Evolutionary conservation across 2,329 filamentous ascomycete species (phyloP), one percentile per base, ranked within the genome.

Genomic region (Penicillium sp.): DNA sequence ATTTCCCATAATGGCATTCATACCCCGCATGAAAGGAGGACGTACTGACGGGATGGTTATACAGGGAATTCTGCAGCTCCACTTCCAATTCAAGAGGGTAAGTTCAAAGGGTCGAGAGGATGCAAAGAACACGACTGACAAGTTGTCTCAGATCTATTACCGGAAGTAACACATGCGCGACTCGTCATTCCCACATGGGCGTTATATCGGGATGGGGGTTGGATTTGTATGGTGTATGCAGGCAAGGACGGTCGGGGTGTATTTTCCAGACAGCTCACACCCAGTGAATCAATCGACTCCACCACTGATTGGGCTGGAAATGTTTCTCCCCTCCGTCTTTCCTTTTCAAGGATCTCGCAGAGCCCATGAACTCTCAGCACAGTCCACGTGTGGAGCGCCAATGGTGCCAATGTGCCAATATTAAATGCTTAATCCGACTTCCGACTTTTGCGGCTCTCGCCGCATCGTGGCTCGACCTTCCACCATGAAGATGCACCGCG

Each of bases 71-170:
- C 77, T 99, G 51, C 92, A 96, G 75, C 82, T 99, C 52, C 92
- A 97, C 71, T 99, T 99, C 71, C 92, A 96, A 72, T 96, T 97
- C 80, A 99, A 97, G 74, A 95, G 96, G 84, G 91, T 95, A 73
- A 63, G 74, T 61, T 47, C n/a, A 24, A 27, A 16, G 11, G 27
- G 33, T 24, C 16, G 35, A 38, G 16, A 20, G 35, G 16, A 20
- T 18, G 25, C 8, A 41, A 38, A 51, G 48, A 51, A 33, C 9
- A 39, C 40, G 39, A 46, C 51, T 63, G 41, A 60, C 53, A 22
- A 18, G 8, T 48, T 58, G 51, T 50, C 44, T 58, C 33, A 76
- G 74, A 73, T 78, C 45, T 77, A 77, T 60, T 78, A 78, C 58
- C 73, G 76, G 46, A 79, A 78, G 62, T 79, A 67, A 71, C 48